Base-by-base conservation (phyloP, 2,329 filamentous ascomycete genomes). In the Parasarocladium wereldwijsianum region DNA sequence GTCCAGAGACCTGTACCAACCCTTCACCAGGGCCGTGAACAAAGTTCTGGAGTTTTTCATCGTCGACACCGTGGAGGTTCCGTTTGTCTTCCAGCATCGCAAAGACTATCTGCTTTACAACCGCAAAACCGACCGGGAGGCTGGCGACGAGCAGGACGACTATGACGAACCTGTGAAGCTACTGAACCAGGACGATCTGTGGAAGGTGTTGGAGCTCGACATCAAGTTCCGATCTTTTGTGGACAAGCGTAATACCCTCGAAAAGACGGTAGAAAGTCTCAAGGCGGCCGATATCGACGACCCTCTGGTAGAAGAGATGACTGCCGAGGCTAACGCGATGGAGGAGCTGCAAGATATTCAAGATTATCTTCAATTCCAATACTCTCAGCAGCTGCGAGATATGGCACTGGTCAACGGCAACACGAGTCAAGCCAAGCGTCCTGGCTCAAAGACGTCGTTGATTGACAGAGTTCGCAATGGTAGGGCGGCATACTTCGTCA, bases 51-150 rank as follows among this genome's bases (percentile, higher is more conserved):
- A 94, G 44, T 94, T 96, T 49, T 84, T 98, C 54, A 83, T 93
- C 29, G 74, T 87, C 4, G 86, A 96, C 39, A 83, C 93, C 41
- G 84, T 87, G 43, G 90, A 98, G 52, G 85, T 94, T 2, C 87
- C 90, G 0, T 98, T 93, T 51, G 90, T 98, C 42, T 94, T 94
- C 53, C 87, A 94, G 51, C 90, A 98, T 47, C 83, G 90, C 36
- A 93, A 94, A 54, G 90, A 98, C 51, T 98, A 96, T 47, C 68
- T 98, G 24, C 92, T 98, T 33, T 84, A 96, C 45, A 80, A 81
- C 15, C 77, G 76, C 40, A 85, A 82, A 46, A 66, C 69, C 6
- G 57, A 64, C 32, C 49, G 74, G 47, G 54, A 64, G 17, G 64
- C 67, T 11, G 66, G 76, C 34, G 77, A 87, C 39, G 67, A 70